A percentile compares a stretch with the other conserved stretches of the same genome.
phyloP scores from a whole-genome alignment of 2,329 filamentous ascomycete genomes.

The Malbranchea zuffiana region DNA sequence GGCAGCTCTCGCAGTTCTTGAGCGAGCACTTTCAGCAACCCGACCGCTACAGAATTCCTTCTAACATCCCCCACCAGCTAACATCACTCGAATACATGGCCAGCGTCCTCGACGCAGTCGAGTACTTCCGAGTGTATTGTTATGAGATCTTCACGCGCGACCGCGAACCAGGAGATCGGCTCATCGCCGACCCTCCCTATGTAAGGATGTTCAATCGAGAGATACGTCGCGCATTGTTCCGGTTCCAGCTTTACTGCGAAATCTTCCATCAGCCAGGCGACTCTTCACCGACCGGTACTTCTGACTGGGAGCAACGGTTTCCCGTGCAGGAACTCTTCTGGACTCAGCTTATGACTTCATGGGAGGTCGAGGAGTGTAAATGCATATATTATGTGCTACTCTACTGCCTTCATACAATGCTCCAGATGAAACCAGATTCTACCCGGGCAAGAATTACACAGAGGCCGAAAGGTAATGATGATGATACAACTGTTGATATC shows the following conservation, averaged over 20 bases:
- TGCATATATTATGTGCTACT: conserved; percentile 7
- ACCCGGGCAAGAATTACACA: too few species aligned
- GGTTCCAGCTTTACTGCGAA: conserved; percentile 4
- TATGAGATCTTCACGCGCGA: too few species aligned
- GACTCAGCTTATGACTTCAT: conserved; percentile 1
- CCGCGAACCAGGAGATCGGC: too few species aligned
- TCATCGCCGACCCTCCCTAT: too few species aligned
- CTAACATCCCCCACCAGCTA: not conserved
- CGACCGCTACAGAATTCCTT: not conserved
- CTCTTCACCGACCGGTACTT: not conserved
- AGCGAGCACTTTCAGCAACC: not conserved
- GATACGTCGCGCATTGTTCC: conserved; percentile 1
- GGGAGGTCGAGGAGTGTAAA: conserved; percentile 8
- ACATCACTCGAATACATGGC: not conserved
- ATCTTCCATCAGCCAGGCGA: not conserved
- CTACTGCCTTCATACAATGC: not conserved
- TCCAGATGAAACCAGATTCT: not conserved
- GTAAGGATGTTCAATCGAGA: not conserved
- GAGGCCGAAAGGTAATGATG: too few species aligned
- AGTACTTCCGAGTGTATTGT: conserved; percentile 1
- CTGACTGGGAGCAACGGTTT: conserved; percentile 4
- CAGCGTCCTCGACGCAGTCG: not conserved
- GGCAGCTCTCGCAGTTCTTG: not conserved
- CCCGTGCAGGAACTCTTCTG: conserved; percentile 4
- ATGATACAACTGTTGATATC: too few species aligned